These are phyloP conservation scores for Chalciporus pseudorubinellus DNA, from an alignment of 768 basidiomycete species.

Conservation along the genomic window DNA sequence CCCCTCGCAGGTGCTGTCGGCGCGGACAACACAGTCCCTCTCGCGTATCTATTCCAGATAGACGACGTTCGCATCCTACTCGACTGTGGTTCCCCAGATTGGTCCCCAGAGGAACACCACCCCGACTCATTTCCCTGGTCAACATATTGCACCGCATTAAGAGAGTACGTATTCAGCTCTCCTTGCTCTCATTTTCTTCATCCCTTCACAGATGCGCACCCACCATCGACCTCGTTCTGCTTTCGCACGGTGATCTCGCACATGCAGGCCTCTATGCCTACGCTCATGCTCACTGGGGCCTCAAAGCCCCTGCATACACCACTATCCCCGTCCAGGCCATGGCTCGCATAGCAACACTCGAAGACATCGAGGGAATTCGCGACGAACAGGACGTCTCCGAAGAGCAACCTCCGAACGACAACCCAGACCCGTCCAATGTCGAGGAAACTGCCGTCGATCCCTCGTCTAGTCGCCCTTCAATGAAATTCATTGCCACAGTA, in stretches of 20 bases:
- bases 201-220: conserved; percentile 60
- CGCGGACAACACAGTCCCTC: conserved; percentile 57
- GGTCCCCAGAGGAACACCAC: conserved; percentile 56
- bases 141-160: conserved; percentile 62
- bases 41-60: conserved; percentile 86
- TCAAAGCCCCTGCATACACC: conserved; percentile 89
- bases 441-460: conserved; percentile 22
- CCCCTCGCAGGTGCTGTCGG: conserved; percentile 84
- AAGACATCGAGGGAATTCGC: conserved; percentile 80
- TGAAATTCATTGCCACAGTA: conserved; percentile 68
- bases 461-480: conserved; percentile 16
- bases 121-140: conserved; percentile 48
- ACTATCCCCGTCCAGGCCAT: conserved; percentile 95
- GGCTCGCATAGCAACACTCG: conserved; percentile 86
- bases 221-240: conserved; percentile 82
- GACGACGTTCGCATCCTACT: conserved; percentile 93
- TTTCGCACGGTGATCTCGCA: conserved; percentile 89
- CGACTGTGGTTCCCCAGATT: conserved; percentile 92
- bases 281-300: conserved; percentile 82
- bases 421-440: conserved; percentile 24
- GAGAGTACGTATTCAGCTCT: conserved; percentile 51
- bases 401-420: conserved; percentile 22
- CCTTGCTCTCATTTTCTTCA: conserved; percentile 6
- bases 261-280: conserved; percentile 94
- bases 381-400: conserved; percentile 65